These are phyloP conservation scores for Neurospora sp. DNA, from an alignment of 2,329 filamentous ascomycete species.

Conservation along the genomic window DNA sequence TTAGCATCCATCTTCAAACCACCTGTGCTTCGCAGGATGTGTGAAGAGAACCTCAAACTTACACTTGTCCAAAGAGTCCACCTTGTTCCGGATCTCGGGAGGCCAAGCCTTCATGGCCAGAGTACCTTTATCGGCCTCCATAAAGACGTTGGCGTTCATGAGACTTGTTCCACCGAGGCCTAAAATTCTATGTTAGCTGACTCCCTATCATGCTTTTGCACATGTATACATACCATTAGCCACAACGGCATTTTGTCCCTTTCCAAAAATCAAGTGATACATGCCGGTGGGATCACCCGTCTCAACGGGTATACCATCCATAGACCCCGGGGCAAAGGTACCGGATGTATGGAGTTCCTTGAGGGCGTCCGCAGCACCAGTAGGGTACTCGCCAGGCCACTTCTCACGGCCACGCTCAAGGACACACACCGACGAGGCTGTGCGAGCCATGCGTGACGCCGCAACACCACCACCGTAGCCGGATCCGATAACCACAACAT, in stretches of 20 bases:
- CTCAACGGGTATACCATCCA: slow-evolving; percentile 32
- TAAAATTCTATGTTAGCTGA: slow-evolving; percentile 19
- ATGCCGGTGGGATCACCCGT: slow-evolving; percentile 48
- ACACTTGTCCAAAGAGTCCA: slow-evolving; percentile 37
- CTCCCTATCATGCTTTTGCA: neutral
- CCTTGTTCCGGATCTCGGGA: slow-evolving; percentile 38
- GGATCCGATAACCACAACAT: slow-evolving; percentile 58
- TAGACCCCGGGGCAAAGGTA: slow-evolving; percentile 33
- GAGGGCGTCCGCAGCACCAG: slow-evolving; percentile 32
- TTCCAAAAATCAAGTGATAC: slow-evolving; percentile 52
- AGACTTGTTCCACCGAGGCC: slow-evolving; percentile 56
- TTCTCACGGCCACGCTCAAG: slow-evolving; percentile 54
- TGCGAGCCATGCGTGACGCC: slow-evolving; percentile 53
- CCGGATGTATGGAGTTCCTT: slow-evolving; percentile 48
- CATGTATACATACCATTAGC: slow-evolving; percentile 38
- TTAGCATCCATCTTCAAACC: neutral
- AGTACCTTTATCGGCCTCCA: slow-evolving; percentile 46
- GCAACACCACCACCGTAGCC: slow-evolving; percentile 60
- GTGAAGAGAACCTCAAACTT: slow-evolving; percentile 17
- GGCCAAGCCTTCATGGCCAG: slow-evolving; percentile 49
- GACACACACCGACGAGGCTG: slow-evolving; percentile 50
- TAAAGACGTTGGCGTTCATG: slow-evolving; percentile 58
- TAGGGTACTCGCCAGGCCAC: slow-evolving; percentile 58
- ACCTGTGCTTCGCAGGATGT: neutral
- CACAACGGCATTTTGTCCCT: slow-evolving; percentile 54